Evolutionary conservation across 2,329 filamentous ascomycete species (phyloP), one percentile per base, ranked within the genome.

Genomic region (Aureobasidium pullulans): DNA sequence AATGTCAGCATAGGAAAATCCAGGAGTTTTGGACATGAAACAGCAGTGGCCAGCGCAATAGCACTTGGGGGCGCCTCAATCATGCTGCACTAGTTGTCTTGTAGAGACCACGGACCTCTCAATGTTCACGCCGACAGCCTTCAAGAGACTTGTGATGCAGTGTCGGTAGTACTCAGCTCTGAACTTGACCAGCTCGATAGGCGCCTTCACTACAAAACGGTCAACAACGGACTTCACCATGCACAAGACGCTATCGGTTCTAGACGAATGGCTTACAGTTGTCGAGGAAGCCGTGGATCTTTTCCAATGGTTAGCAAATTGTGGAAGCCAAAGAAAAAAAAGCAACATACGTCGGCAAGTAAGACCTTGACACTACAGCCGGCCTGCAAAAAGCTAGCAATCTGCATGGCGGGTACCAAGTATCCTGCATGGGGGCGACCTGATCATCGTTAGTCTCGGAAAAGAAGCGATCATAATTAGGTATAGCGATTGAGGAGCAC

Each of bases 391-490:
- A 96, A 85, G 72, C 96, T 87, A 40, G 90, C 91, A 63, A 96
- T 88, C 75, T 96, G 96, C 70, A 96, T 84, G 66, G 88, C 87
- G 6, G 91, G 87, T 9, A 94, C 88, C 63, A 96, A 89, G 80
- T 96, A 96, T 66, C 90, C 92, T 71, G 85, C 89, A 73, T 96
- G 92, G 58, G 91, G 91, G 62, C 23, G 23, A 23, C 23, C 23
- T 23, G 23, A 2, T 23, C 23, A 23, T 23, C 23, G 23, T 23
- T 23, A 23, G 23, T 23, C 23, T 23, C 3, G 23, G 23, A 23
- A 23, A 23, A 23, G 23, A 23, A 23, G 3, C 23, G 23, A 23
- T 23, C 23, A 23, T 3, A 23, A 23, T 23, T 23, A 23, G 23
- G 23, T 23, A 23, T 23, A 23, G 23, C 2, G 23, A 23, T 23